Conservation (phyloP, 192 early-diverging fungal species). For the Spizellomyces punctatus region DNA sequence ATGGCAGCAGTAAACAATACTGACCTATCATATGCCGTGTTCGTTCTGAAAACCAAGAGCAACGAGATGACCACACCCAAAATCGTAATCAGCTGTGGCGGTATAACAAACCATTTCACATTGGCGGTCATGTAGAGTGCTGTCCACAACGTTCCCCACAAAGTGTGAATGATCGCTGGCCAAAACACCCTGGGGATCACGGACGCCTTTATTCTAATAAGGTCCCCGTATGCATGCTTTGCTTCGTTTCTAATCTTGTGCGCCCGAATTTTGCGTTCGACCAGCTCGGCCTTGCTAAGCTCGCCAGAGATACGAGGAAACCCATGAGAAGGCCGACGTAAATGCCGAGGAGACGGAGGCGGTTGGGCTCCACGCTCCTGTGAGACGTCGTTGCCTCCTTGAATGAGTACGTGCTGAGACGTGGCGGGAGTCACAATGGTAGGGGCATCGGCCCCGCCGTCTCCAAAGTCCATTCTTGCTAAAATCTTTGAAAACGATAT, state of each 20-base stretch:
- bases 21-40: conserved; percentile 48
- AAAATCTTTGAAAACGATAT: too few species aligned
- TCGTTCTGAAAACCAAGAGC: conserved; percentile 83
- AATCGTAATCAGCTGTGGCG: conserved; percentile 41
- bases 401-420: too few species aligned
- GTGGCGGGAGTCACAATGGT: too few species aligned
- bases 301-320: conserved; percentile 18
- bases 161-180: conserved; percentile 20
- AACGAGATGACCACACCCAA: conserved; percentile 52
- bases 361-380: too few species aligned
- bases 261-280: conserved; percentile 17
- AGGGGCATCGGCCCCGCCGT: too few species aligned
- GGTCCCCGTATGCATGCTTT: conserved; percentile 17
- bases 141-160: conserved; percentile 40
- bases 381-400: too few species aligned
- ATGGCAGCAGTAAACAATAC: neutral
- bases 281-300: conserved; percentile 8
- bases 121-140: conserved; percentile 19
- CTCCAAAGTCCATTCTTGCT: too few species aligned
- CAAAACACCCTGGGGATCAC: conserved; percentile 31
- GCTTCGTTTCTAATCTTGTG: conserved; percentile 34
- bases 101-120: conserved; percentile 33
- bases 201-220: conserved; percentile 15
- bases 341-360: too few species aligned
- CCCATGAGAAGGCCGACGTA: neutral